phyloP scores from a whole-genome alignment of 2,329 filamentous ascomycete genomes.

The Lachnellula suecica region DNA sequence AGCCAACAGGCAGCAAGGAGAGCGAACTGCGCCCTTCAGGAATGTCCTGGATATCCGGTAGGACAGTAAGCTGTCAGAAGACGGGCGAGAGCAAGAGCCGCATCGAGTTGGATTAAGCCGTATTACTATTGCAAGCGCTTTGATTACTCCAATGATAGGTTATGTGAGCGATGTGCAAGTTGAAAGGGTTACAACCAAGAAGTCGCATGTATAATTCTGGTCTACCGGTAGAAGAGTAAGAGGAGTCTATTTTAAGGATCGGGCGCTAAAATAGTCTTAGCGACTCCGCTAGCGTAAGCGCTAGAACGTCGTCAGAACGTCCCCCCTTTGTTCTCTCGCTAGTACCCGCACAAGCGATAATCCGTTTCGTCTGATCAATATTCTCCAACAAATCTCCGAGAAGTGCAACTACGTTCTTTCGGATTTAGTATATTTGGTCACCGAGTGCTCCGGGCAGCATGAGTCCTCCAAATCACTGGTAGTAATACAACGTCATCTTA shows the following conservation, averaged over 20 bases:
- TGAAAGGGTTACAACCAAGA: no score
- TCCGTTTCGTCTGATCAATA: no score
- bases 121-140: neutral
- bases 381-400: no score
- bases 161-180: no score
- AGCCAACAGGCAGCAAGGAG: neutral
- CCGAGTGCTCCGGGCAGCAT: neutral
- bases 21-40: no score
- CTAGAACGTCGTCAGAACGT: no score
- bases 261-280: neutral
- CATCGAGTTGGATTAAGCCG: neutral
- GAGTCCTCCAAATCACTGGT: neutral
- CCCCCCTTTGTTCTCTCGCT: no score
- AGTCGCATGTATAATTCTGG: no score
- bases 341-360: neutral
- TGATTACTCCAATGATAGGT: neutral
- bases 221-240: neutral
- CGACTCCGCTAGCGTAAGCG: neutral
- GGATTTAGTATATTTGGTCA: neutral
- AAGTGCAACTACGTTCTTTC: no score
- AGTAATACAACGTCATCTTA: neutral
- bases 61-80: neutral
- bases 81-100: neutral
- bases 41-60: no score
- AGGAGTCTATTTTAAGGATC: neutral